These are phyloP conservation scores for Candida glaebosa DNA, from an alignment of 805 yeast genomes.

Conservation along the genomic window DNA sequence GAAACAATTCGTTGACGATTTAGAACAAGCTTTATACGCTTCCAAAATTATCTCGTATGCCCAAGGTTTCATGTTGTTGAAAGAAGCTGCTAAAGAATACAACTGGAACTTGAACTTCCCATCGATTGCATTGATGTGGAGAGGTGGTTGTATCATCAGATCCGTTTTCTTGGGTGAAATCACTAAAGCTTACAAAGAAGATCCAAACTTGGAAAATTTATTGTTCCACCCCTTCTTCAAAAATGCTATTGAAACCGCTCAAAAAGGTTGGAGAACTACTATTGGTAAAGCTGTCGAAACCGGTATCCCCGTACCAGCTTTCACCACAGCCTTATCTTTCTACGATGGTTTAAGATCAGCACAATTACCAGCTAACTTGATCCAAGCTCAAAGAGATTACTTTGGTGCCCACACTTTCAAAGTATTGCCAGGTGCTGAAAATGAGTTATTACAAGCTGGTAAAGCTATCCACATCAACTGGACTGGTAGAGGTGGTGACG, in stretches of 20 bases:
- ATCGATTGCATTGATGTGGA: conserved; percentile 98
- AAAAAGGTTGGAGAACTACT: conserved; percentile 91
- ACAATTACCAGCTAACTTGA: conserved; percentile 92
- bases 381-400: conserved; percentile 99
- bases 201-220: conserved; percentile 92
- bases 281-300: conserved; percentile 70
- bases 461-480: conserved; percentile 94
- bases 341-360: conserved; percentile 98
- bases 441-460: conserved; percentile 71
- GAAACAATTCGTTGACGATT: conserved; percentile 80
- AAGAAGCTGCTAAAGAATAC: conserved; percentile 96
- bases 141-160: conserved; percentile 99
- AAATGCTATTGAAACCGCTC: conserved; percentile 88
- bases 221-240: conserved; percentile 94
- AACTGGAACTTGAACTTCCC: conserved; percentile 98
- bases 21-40: conserved; percentile 97
- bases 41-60: conserved; percentile 98
- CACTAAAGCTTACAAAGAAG: conserved; percentile 91
- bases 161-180: conserved; percentile 97
- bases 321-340: conserved; percentile 94
- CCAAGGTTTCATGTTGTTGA: conserved; percentile 98
- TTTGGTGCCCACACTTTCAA: conserved; percentile 99
- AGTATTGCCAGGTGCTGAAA: conserved; percentile 84
- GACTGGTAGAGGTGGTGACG: conserved; percentile 99
- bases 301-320: conserved; percentile 98